Base-by-base conservation (phyloP, 1,284 basidiomycete species). In the Malassezia slooffiae region DNA sequence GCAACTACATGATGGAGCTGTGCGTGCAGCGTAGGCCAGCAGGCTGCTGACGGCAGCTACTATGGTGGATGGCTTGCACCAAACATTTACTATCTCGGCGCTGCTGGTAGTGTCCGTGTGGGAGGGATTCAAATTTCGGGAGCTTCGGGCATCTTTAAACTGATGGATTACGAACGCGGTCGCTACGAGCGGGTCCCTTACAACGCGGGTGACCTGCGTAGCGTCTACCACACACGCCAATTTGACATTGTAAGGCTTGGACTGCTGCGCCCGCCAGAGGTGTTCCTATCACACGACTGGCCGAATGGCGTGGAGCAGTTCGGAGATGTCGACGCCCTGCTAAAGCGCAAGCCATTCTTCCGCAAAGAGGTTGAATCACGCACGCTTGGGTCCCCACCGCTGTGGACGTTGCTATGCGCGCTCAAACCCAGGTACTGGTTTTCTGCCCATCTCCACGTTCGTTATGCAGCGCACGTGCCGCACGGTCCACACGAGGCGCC, bases 261-360 rank as follows among this genome's bases (percentile, higher is more conserved):
- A 23, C 78, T 88, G 41, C 83, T 90, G 33, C n/a, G 40, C 1
- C 34, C 44, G 69, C 33, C 80, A 0, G 74, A 81, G 30, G 77
- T 96, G 23, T 84, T 95, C 71, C 74, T 97, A 16, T 93, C 88
- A 1, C 93, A 97, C 68, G 91, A 97, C 72, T 97, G 91, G 93
- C 93, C 93, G 0, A 78, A 80, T 36, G 77, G 77, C 1, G 90
- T 97, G 52, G 85, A 83, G 47, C 79, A 80, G 16, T 76, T 86
- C 56, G 90, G 91, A 7, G 77, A 96, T 63, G 72, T 80, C 2
- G 60, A 67, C 3, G 73, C 59, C 13, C 75, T 97, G 2, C 72
- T 96, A 16, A 74, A 78, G 8, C 77, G 77, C 35, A 97, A 96
- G 70, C 79, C 81, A 0, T 88, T 83, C 72, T 85, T 96, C 68